Base-by-base conservation (phyloP, 164 flowering plant species). In the Echeveria elegans region DNA sequence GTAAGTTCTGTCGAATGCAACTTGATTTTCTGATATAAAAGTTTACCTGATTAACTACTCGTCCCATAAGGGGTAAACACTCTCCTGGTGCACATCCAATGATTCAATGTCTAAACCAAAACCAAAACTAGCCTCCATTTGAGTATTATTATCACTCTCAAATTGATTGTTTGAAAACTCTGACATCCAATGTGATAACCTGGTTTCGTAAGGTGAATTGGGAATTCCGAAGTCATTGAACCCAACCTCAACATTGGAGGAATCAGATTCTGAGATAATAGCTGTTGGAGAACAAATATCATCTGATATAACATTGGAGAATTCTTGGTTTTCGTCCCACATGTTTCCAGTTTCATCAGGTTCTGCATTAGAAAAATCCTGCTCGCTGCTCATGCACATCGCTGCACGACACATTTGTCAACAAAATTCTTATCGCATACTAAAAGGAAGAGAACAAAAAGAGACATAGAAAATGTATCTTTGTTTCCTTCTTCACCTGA, bases 141-240 rank as follows among this genome's bases (percentile, higher is more conserved):
- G 37, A n/a, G n/a, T n/a, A n/a, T n/a, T n/a, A 8, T 58, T 43
- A 34, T 64, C 21, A 16, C 31, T 40, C 38, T 16, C 66, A 31
- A 29, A 71, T 47, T 69, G 65, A 69, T 72, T 50, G n/a, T 63
- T 56, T 34, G 78, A 69, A 26, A 77, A 43, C 19, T 68, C 78
- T 5, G 70, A 64, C 36, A 75, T 61, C 84, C 84, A 82, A 19
- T 68, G 76, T 1, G 69, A 64, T 31, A 75, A 52, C 83, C 84
- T 79, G 34, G 68, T 67, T 69, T 81, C 88, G 28, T 70, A 82
- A 2, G 85, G 84, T 21, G 86, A 82, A 63, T 38, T 70, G 2
- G 74, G 56, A 38, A 76, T 56, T 19, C 65, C 63, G 18, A 65
- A 71, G 52, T 75, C 73, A 18, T 75, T 66, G 19, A 56, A 66